Evolutionary conservation across 345 rosid species (phyloP).

Genomic region (Syzygium grande): DNA sequence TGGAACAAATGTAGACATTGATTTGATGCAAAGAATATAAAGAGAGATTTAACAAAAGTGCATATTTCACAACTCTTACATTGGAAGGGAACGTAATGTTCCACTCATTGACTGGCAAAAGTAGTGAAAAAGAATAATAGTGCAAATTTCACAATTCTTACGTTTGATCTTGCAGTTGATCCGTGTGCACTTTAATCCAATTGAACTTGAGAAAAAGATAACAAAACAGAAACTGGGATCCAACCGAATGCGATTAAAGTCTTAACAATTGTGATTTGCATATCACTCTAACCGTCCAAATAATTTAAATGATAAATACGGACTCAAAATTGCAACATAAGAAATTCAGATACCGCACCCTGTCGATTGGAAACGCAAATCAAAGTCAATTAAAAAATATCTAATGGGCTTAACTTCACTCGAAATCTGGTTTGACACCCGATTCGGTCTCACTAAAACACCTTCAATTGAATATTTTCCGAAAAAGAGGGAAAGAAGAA

Average conservation of each 20-base stretch:
- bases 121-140: background rate
- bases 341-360: background rate
- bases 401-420: background rate
- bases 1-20: background rate
- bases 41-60: background rate
- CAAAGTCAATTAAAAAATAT: background rate
- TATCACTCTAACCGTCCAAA: rapidly evolving
- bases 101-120: background rate
- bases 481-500: background rate
- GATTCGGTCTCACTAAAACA: background rate
- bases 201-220: background rate
- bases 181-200: background rate
- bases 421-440: background rate
- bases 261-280: too few relatives aligned
- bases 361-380: background rate
- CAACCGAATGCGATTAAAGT: background rate
- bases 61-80: background rate
- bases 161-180: background rate
- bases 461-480: background rate
- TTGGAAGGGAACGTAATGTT: background rate
- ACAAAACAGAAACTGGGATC: too few relatives aligned
- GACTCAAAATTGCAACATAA: background rate
- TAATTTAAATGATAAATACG: background rate
- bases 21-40: background rate
- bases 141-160: background rate